These are phyloP conservation scores for Pyrus bretschneideri DNA, from an alignment of 306 rosid genomes.

Conservation along the genomic window DNA sequence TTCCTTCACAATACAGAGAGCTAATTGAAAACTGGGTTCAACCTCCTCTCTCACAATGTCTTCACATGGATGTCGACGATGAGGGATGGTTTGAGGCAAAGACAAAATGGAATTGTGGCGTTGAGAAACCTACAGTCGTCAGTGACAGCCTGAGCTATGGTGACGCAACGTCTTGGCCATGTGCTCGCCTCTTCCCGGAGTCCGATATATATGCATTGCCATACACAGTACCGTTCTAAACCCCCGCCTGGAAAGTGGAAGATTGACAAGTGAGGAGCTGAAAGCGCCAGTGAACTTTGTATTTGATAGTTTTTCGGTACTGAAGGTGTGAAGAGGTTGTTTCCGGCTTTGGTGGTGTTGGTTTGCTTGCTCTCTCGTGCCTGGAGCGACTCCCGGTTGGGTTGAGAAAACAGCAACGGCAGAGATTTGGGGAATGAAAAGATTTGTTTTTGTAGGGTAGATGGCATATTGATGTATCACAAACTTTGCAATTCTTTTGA, in stretches of 20 bases:
- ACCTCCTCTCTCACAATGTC: neutral
- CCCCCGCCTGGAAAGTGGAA: neutral
- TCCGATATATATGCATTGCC: constrained; percentile 20
- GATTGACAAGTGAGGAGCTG: constrained; percentile 11
- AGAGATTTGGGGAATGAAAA: neutral
- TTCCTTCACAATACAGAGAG: neutral
- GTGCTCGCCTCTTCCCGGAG: constrained; percentile 5
- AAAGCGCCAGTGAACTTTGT: constrained; percentile 10
- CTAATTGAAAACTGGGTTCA: constrained; percentile 22
- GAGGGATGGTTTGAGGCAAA: constrained; percentile 9
- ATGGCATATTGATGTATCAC: neutral
- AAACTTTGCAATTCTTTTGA: constrained; percentile 12
- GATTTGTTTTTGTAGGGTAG: neutral
- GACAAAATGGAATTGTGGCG: neutral
- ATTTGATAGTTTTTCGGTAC: neutral
- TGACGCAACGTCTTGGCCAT: constrained; percentile 1
- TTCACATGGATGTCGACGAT: neutral
- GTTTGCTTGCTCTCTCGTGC: neutral
- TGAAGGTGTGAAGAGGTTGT: neutral
- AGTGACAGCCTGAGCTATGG: neutral
- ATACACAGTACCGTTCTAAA: constrained; percentile 9
- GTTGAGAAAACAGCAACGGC: neutral
- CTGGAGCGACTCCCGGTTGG: neutral
- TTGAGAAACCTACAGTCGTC: neutral
- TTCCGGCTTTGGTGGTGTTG: neutral